Evolutionary conservation across 139 green algal genomes (phyloP).

Genomic region (Picochlorum sp.): DNA sequence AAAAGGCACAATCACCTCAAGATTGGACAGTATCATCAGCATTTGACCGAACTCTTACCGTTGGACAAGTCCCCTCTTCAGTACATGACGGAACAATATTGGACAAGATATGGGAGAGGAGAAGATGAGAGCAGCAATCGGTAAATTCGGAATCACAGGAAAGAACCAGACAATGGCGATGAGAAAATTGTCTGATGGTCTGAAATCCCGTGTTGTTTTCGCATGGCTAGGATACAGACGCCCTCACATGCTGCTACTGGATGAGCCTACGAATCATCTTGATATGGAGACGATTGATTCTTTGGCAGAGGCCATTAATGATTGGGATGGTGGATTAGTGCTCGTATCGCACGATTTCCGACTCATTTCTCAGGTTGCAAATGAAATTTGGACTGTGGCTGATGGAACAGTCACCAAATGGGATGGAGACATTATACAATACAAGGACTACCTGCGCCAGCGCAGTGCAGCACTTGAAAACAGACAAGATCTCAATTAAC

Average conservation of each 20-base stretch:
- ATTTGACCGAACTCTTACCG: constrained; percentile 74
- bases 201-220: constrained; percentile 86
- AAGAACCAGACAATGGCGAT: constrained; percentile 63
- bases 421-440: constrained; percentile 74
- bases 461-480: constrained; percentile 34
- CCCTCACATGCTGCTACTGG: constrained; percentile 88
- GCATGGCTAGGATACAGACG: constrained; percentile 72
- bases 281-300: constrained; percentile 96
- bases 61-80: constrained; percentile 59
- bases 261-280: constrained; percentile 85
- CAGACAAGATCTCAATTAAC: not conserved
- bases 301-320: constrained; percentile 83
- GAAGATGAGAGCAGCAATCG: constrained; percentile 58
- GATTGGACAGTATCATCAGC: constrained; percentile 85
- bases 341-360: constrained; percentile 87
- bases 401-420: constrained; percentile 61
- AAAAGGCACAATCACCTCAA: constrained; percentile 89
- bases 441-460: constrained; percentile 76
- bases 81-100: constrained; percentile 58
- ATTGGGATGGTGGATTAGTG: constrained; percentile 85
- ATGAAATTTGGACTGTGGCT: constrained; percentile 91
- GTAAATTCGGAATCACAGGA: constrained; percentile 71
- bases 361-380: constrained; percentile 75
- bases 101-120: constrained; percentile 38
- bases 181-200: constrained; percentile 79